These are phyloP conservation scores for Plasmodium billcollinsi DNA, from an alignment of 169 alveolate species.

Conservation along the genomic window DNA sequence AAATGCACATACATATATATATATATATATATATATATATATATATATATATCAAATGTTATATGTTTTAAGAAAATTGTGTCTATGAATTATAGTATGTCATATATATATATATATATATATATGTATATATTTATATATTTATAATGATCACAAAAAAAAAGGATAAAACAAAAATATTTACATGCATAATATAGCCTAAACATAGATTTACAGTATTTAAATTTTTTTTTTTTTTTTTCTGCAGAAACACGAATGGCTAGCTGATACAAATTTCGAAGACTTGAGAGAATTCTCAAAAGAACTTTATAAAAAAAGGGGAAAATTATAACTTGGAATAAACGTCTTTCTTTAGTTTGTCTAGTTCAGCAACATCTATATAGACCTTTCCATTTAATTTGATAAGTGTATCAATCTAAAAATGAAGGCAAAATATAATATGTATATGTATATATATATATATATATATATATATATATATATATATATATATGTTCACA, in stretches of 20 bases:
- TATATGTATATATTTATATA: no score
- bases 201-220: not conserved
- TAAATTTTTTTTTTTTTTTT: not conserved
- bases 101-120: no score
- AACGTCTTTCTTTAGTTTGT: conserved; percentile 11
- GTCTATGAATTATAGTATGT: no score
- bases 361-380: conserved; percentile 21
- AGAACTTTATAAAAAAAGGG: conserved; percentile 26
- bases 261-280: conserved; percentile 10
- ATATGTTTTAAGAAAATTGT: no score
- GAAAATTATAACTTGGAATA: conserved; percentile 34
- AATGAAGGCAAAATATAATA: not conserved
- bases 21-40: not conserved
- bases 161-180: not conserved
- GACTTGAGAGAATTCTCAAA: conserved; percentile 22
- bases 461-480: no score
- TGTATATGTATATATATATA: no score
- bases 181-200: not conserved
- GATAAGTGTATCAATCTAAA: conserved; percentile 21
- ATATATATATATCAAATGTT: conserved; percentile 8
- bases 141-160: not conserved
- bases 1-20: not conserved
- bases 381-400: conserved; percentile 38
- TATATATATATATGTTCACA: conserved; percentile 3
- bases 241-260: conserved; percentile 46